Percentiles rank a stretch among this genome's conserved stretches.
phyloP scores from a whole-genome alignment of 352 stramenopile genomes.

The Pythium guiyangense region DNA sequence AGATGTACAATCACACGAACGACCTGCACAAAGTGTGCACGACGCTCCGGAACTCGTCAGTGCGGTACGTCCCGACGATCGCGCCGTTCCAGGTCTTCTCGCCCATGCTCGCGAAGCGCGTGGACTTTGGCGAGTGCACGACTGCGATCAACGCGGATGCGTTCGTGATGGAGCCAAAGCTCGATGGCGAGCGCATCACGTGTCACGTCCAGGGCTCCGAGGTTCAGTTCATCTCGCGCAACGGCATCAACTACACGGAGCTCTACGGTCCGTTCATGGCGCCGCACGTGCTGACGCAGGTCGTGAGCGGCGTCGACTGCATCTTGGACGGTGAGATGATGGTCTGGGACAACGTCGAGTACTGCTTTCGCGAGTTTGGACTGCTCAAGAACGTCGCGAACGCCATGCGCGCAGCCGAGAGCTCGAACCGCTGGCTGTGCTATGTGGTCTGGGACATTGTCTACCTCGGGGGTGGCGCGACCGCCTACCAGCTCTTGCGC shows the following conservation, averaged over 20 bases:
- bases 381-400: slow-evolving; percentile 79
- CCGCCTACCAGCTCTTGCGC: slow-evolving; percentile 44
- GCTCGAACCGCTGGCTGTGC: slow-evolving; percentile 69
- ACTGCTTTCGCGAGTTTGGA: slow-evolving; percentile 70
- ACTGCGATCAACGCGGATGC: slow-evolving; percentile 55
- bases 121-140: slow-evolving; percentile 82
- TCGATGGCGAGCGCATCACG: slow-evolving; percentile 81
- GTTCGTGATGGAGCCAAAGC: slow-evolving; percentile 84
- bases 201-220: slow-evolving; percentile 59
- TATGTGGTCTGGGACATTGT: slow-evolving; percentile 86
- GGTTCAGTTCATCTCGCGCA: slow-evolving; percentile 83
- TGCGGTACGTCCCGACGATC: slow-evolving; percentile 78
- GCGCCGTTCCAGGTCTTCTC: slow-evolving; percentile 83
- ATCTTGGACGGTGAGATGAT: slow-evolving; percentile 89
- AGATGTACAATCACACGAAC: slow-evolving; percentile 89
- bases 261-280: slow-evolving; percentile 57
- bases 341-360: slow-evolving; percentile 84
- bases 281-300: slow-evolving; percentile 56
- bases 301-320: slow-evolving; percentile 52
- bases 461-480: slow-evolving; percentile 45
- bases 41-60: slow-evolving; percentile 68
- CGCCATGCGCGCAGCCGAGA: slow-evolving; percentile 41
- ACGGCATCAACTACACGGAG: slow-evolving; percentile 81
- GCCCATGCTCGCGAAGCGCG: slow-evolving; percentile 82
- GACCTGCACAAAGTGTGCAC: slow-evolving; percentile 73